Base-by-base conservation (phyloP, 192 early-diverging fungal species). In the Geranomyces michiganensis region DNA sequence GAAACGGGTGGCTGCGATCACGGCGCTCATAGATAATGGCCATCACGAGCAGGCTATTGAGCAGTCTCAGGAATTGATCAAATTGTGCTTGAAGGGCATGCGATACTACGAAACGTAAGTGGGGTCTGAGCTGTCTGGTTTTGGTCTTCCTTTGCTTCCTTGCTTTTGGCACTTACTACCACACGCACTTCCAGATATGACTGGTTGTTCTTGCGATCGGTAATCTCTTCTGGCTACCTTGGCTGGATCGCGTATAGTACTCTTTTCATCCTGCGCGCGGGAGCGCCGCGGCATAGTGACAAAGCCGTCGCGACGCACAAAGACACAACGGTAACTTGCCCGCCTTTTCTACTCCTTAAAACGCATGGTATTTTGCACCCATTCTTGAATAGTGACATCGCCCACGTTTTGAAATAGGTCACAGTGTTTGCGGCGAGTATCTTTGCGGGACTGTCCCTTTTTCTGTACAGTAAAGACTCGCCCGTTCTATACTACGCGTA, bases 221-320 rank as follows among this genome's bases (percentile, higher is more conserved):
- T 95, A 6, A 88, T 98, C 24, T 91, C 78, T 8, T 75, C 84
- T 29, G 96, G 96, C 48, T 98, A 93, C 75, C 61, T 93, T 24
- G 94, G 96, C 31, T 98, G 96, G 96, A 93, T 95, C 70, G 67
- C 80, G 1, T 94, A 90, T 80, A 92, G 92, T 65, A 77, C 92
- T 70, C 75, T 91, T 55, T 94, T 90, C 76, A 92, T 93, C 22
- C 68, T 96, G 49, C 81, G 82, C 33, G 79, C 78, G 9, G 94
- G 93, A 67, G 69, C 51, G 36, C 36, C 36, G 36, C 36, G 10
- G n/a, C n/a, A n/a, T n/a, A 12, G 12, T n/a, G n/a, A 47, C 46
- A 55, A 55, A 55, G 51, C 51, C 7, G 51, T 3, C 15, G 6
- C 19, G 15, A 2, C 6, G 51, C 3, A 55, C 4, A 55, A 3